Conservation (phyloP, 352 stramenopile species). For the Detonula confervacea region DNA sequence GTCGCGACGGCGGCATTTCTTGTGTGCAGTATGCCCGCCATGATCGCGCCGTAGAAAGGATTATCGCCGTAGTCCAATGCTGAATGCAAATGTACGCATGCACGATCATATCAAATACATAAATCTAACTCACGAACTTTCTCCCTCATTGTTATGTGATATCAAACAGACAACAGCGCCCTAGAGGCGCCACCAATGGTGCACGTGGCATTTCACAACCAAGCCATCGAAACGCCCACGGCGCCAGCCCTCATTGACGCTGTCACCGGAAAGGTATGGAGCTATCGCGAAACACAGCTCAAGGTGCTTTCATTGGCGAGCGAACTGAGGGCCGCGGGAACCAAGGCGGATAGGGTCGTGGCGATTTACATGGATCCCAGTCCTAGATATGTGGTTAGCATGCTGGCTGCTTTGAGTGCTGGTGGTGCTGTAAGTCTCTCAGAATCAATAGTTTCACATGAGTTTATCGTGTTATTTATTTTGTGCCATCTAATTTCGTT, state of each 20-base stretch:
- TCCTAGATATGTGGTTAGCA: constrained; percentile 91
- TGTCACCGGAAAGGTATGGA: constrained; percentile 22
- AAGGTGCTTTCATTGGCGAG: constrained; percentile 51
- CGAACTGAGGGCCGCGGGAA: constrained; percentile 39
- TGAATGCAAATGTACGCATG: background rate
- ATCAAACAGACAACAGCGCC: constrained; percentile 1
- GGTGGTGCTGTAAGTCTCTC: constrained; percentile 74
- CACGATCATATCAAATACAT: background rate
- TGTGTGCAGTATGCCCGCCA: too few relatives aligned
- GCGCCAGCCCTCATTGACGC: constrained; percentile 40
- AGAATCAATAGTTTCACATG: too few relatives aligned
- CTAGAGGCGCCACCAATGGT: constrained; percentile 19
- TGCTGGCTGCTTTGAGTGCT: constrained; percentile 90
- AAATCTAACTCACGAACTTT: background rate
- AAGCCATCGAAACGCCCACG: constrained; percentile 83
- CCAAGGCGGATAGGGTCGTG: constrained; percentile 50
- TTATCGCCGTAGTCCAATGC: too few relatives aligned
- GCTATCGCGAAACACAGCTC: constrained; percentile 49
- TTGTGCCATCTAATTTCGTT: constrained; percentile 5
- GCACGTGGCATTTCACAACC: constrained; percentile 43
- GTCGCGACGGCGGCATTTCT: too few relatives aligned
- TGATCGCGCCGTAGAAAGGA: too few relatives aligned
- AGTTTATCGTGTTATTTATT: background rate
- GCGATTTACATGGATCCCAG: constrained; percentile 91
- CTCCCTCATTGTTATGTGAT: too few relatives aligned